Conservation (phyloP, 805 yeast species). For the Candida awuae region DNA sequence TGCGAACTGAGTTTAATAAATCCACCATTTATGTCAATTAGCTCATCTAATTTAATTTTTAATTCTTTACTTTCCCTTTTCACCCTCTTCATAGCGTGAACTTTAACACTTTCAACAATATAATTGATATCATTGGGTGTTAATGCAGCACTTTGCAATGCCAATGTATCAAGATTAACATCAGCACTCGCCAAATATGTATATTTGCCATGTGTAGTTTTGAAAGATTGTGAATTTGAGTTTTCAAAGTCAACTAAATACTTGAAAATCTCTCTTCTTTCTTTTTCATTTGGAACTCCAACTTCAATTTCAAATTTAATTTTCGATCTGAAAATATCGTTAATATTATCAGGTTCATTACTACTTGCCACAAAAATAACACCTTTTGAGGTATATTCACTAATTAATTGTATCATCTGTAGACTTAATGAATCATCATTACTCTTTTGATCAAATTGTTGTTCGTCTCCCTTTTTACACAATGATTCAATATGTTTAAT, state of each 20-base stretch:
- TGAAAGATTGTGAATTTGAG: background rate
- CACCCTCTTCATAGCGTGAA: constrained; percentile 44
- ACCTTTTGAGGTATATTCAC: constrained; percentile 41
- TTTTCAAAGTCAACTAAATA: constrained; percentile 31
- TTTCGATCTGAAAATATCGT: constrained; percentile 55
- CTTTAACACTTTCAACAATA: constrained; percentile 59
- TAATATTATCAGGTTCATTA: constrained; percentile 59
- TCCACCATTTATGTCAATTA: constrained; percentile 50
- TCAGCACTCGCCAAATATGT: constrained; percentile 34
- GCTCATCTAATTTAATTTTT: constrained; percentile 23
- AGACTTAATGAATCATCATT: constrained; percentile 35
- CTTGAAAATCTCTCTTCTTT: constrained; percentile 56
- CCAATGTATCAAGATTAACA: constrained; percentile 48
- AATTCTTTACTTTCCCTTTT: constrained; percentile 27
- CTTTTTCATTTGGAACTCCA: constrained; percentile 70
- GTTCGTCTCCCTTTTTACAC: constrained; percentile 58
- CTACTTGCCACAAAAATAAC: constrained; percentile 58
- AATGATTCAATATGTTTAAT: constrained; percentile 70
- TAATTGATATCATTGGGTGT: constrained; percentile 76
- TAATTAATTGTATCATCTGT: constrained; percentile 50
- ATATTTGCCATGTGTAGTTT: constrained; percentile 7
- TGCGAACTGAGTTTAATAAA: constrained; percentile 41
- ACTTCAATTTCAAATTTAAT: constrained; percentile 73
- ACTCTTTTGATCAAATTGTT: constrained; percentile 27
- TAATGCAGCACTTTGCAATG: constrained; percentile 87